Evolutionary conservation across 176 grass and related monocot species (phyloP).

Genomic region (Bonia amplexicaulis): DNA sequence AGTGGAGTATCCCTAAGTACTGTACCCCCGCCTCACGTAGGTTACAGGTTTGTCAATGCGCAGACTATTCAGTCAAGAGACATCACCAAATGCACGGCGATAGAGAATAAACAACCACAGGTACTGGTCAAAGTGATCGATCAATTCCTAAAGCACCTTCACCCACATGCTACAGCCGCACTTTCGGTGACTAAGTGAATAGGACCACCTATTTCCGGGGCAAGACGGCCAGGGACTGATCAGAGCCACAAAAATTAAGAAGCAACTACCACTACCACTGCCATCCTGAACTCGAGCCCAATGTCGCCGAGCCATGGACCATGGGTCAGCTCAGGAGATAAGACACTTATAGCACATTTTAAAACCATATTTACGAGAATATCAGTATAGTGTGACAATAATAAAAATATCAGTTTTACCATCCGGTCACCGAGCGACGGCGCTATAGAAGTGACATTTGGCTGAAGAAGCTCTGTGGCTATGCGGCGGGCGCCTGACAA

Average conservation of each 20-base stretch:
- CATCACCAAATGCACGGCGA: neutral
- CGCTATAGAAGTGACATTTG: too few relatives aligned
- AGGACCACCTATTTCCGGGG: conserved; percentile 16
- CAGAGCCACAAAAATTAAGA: neutral
- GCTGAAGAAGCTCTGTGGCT: too few relatives aligned
- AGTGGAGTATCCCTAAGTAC: neutral
- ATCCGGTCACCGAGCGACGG: too few relatives aligned
- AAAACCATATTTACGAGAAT: too few relatives aligned
- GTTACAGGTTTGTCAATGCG: neutral
- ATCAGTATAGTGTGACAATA: too few relatives aligned
- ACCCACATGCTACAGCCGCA: conserved; percentile 14
- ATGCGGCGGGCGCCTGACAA: too few relatives aligned
- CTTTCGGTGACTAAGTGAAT: conserved; percentile 34
- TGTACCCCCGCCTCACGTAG: neutral
- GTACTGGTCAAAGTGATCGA: neutral
- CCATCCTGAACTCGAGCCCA: neutral
- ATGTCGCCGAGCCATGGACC: neutral
- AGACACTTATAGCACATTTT: too few relatives aligned
- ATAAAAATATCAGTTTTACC: too few relatives aligned
- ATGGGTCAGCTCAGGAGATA: neutral
- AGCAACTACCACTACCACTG: neutral
- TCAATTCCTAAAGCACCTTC: neutral
- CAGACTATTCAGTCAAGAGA: neutral
- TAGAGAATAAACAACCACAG: neutral
- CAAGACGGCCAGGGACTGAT: neutral